Conservation (phyloP, 2,329 filamentous ascomycete species). For the Calonectria pauciramosa region DNA sequence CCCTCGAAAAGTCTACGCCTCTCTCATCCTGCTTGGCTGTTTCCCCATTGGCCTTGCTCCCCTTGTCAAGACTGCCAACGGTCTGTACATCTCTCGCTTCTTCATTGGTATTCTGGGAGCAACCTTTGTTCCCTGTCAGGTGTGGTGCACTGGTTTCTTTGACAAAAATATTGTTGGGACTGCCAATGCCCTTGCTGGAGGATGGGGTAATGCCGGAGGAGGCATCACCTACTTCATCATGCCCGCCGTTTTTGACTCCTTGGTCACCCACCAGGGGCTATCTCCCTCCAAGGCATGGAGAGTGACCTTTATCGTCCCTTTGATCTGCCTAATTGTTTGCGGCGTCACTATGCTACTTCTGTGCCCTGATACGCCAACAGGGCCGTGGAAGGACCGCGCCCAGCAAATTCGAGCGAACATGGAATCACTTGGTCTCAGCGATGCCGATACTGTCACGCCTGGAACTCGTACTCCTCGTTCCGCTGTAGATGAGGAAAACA, state of each 20-base stretch:
- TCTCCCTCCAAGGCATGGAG: constrained; percentile 82
- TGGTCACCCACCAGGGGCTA: constrained; percentile 72
- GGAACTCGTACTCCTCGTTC: constrained; percentile 58
- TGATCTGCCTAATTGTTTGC: constrained; percentile 78
- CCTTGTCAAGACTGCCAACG: constrained; percentile 72
- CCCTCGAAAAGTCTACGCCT: constrained; percentile 83
- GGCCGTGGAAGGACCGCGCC: constrained; percentile 83
- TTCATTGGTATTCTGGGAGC: constrained; percentile 86
- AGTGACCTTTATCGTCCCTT: constrained; percentile 86
- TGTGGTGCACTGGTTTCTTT: constrained; percentile 94
- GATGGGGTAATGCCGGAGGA: constrained; percentile 89
- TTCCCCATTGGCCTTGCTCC: constrained; percentile 88
- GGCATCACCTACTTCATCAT: constrained; percentile 95
- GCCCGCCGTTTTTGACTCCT: constrained; percentile 88
- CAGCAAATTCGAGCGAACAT: constrained; percentile 68
- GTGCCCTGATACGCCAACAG: constrained; percentile 86
- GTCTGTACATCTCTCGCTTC: constrained; percentile 81
- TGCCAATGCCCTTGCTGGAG: constrained; percentile 87
- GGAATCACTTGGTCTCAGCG: constrained; percentile 57
- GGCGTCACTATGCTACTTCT: constrained; percentile 79
- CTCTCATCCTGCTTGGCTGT: constrained; percentile 81
- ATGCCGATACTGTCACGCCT: constrained; percentile 63
- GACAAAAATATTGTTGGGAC: constrained; percentile 94
- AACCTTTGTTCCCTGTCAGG: constrained; percentile 87
- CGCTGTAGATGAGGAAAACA: constrained; percentile 51